Base-by-base conservation (phyloP, 2,329 filamentous ascomycete genomes). In the Nakataea oryzae region DNA sequence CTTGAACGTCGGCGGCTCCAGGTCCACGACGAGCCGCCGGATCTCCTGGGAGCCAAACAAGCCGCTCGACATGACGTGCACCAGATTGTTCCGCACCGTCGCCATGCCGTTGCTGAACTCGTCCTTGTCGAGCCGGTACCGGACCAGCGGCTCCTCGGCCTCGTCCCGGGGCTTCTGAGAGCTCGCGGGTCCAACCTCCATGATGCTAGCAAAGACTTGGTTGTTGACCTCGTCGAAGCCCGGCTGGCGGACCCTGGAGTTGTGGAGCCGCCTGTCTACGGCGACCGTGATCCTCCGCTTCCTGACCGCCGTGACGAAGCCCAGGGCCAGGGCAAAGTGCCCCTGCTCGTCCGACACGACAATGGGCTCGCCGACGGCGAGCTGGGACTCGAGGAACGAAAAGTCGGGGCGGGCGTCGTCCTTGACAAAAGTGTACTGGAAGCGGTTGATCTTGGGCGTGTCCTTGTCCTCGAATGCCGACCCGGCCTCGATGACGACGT, bases 61-160 rank as follows among this genome's bases (percentile, higher is more conserved):
- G 56, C 86, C 85, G 66, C 92, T 86, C 54, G 90, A 85, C 93
- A 99, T 97, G 69, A 96, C 84, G 67, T 93, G 90, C 34, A 97
- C 85, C 1, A 99, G 82, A 68, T 97, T 99, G 74, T 96, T 97
- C 61, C 95, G 87, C 57, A 96, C 90, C 32, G 89, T 89, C 3
- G 95, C 92, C 91, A 99, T 96, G 63, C 95, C 95, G 69, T 96
- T 97, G 75, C 91, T 96, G 74, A 99, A 99, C 71, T 99, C 95
- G 69, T 99, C 95, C 72, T 97, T 97, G 75, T 99, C 95, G 4
- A 99, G 79, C 28, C 95, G 88, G 69, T 96, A 99, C 59, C 85
- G 80, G 7, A 89, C 76, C 4, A 83, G 83, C 4, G 81, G 73
- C 62, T 80, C 78, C 21, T 50, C 54, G 9, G 56, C 78, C 66